Evolutionary conservation across 2,329 filamentous ascomycete species (phyloP).

Genomic region (Cyclaneusma minus): DNA sequence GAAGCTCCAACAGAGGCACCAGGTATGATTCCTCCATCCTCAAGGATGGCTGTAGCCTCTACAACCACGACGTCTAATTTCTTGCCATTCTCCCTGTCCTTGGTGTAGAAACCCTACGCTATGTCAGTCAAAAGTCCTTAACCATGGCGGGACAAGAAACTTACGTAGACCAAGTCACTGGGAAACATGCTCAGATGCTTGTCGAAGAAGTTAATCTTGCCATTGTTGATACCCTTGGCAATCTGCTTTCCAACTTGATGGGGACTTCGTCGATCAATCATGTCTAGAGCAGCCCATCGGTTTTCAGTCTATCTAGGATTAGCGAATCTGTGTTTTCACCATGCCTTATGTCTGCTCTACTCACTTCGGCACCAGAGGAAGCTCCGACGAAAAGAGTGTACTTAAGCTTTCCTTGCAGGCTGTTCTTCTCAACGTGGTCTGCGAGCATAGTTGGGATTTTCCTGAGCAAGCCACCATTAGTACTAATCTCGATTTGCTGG

Average conservation of each 20-base stretch:
- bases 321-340: not conserved
- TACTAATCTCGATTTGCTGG: slow-evolving; percentile 7
- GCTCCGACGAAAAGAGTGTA: slow-evolving; percentile 83
- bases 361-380: slow-evolving; percentile 74
- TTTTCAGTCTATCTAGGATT: slow-evolving; percentile 84
- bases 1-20: slow-evolving; percentile 76
- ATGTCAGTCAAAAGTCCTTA: not conserved
- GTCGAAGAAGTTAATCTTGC: slow-evolving; percentile 82
- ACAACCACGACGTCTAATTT: slow-evolving; percentile 68
- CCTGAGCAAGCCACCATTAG: slow-evolving; percentile 24
- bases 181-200: slow-evolving; percentile 93
- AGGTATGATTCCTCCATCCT: slow-evolving; percentile 77
- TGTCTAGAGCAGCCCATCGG: slow-evolving; percentile 75
- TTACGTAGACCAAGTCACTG: slow-evolving; percentile 64
- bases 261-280: slow-evolving; percentile 74
- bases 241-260: slow-evolving; percentile 88
- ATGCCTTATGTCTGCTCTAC: slow-evolving; percentile 23
- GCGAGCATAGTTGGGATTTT: slow-evolving; percentile 74
- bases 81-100: slow-evolving; percentile 56
- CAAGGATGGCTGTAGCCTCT: slow-evolving; percentile 74
- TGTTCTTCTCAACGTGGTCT: slow-evolving; percentile 80
- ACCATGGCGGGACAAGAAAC: slow-evolving; percentile 9
- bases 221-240: slow-evolving; percentile 78
- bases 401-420: slow-evolving; percentile 66
- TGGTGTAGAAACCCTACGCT: slow-evolving; percentile 63